Percentiles rank a stretch among this genome's conserved stretches.
Evolutionary conservation across 495 filamentous ascomycete genomes (phyloP).

Genomic region (Talaromyces borbonicus): DNA sequence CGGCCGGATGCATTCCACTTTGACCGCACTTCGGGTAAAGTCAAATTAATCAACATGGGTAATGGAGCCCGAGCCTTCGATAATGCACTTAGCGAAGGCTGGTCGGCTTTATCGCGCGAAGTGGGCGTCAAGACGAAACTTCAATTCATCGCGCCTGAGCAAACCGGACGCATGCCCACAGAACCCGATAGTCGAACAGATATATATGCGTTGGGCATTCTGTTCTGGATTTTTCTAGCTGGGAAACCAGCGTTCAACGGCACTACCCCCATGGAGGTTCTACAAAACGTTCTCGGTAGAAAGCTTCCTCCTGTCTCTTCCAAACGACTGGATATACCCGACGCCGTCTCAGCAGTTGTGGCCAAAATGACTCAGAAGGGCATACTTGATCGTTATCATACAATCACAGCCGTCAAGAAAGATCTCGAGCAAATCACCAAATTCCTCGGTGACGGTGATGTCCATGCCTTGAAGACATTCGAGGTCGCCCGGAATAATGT

Average conservation of each 20-base stretch:
- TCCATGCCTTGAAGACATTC: conserved; percentile 55
- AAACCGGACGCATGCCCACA: conserved; percentile 81
- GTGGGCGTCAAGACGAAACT: conserved; percentile 76
- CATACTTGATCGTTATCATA: conserved; percentile 75
- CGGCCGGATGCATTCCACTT: conserved; percentile 83
- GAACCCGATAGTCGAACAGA: conserved; percentile 85
- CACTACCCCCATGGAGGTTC: conserved; percentile 69
- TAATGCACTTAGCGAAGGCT: conserved; percentile 75
- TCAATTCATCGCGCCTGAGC: conserved; percentile 80
- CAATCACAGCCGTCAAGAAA: conserved; percentile 67
- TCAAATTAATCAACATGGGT: conserved; percentile 75
- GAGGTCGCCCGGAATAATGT: conserved; percentile 66
- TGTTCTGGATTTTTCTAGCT: conserved; percentile 79
- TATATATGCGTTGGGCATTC: conserved; percentile 76
- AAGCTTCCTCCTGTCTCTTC: conserved; percentile 64
- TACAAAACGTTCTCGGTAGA: conserved; percentile 72
- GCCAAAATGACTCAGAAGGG: conserved; percentile 85
- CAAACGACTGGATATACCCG: conserved; percentile 69
- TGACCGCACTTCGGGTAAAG: conserved; percentile 51
- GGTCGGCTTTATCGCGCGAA: conserved; percentile 69
- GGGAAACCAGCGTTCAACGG: conserved; percentile 71
- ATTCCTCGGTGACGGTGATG: conserved; percentile 66
- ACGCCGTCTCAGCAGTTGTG: conserved; percentile 68
- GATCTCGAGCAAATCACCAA: conserved; percentile 62
- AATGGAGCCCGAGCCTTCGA: conserved; percentile 79